Evolutionary conservation across 2,329 filamentous ascomycete species (phyloP).

Genomic region (Coniochaeta ligniaria): DNA sequence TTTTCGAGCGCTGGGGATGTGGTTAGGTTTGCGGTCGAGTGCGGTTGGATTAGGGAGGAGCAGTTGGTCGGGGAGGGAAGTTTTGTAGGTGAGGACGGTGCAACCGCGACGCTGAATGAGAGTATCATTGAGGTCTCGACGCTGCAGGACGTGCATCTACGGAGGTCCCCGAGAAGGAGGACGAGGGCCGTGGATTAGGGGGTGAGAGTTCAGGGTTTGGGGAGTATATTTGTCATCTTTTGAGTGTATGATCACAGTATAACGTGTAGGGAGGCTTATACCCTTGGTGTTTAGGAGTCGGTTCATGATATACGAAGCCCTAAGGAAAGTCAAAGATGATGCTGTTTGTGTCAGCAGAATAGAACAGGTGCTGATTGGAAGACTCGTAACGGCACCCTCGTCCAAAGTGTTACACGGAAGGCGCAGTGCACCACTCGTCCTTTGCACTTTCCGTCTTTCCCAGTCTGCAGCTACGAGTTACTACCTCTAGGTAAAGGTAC

Average conservation of each 20-base stretch:
- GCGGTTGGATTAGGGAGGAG: slow-evolving; percentile 47
- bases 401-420: background rate
- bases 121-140: slow-evolving; percentile 3
- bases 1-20: slow-evolving; percentile 51
- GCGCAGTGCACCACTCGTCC: background rate
- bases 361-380: no score
- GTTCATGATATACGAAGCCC: background rate
- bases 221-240: background rate
- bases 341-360: no score
- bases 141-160: background rate
- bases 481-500: no score
- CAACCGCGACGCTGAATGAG: background rate
- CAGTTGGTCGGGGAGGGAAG: slow-evolving; percentile 30
- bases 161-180: background rate
- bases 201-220: background rate
- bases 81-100: background rate
- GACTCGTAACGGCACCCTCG: background rate
- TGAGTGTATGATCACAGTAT: background rate
- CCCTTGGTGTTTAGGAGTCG: background rate
- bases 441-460: no score
- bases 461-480: background rate
- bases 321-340: background rate
- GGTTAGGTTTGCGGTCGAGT: slow-evolving; percentile 49
- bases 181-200: background rate
- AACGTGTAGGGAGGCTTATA: background rate